Base-by-base conservation (phyloP, 805 yeast species). In the Brettanomyces nanus region DNA sequence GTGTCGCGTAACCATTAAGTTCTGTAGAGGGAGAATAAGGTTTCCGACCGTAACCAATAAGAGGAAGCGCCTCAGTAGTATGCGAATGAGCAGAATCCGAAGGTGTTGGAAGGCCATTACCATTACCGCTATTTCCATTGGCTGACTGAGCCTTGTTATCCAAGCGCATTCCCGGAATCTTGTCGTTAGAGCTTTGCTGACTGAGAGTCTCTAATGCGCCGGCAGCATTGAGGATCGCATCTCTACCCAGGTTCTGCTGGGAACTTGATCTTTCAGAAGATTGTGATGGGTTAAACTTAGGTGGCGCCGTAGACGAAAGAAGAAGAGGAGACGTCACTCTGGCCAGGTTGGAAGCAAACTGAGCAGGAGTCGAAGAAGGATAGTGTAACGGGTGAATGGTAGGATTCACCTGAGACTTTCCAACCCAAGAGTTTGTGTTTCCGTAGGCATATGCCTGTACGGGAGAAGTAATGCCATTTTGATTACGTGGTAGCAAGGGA, bases 361-460 rank as follows among this genome's bases (percentile, higher is more conserved):
- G 83, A 2, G 83, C 72, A 13, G 85, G 85, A 2, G 83, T 77
- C 1, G 82, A 75, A 4, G 75, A 65, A 5, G 85, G 85, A 51
- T 77, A 77, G 54, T 77, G 80, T 30, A 75, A 56, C 17, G 79
- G 77, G 52, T 74, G 79, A 15, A 71, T 73, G 23, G 45, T 41
- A 7, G 19, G 10, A 31, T 44, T 44, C 15, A 49, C 52, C 39
- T 54, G 59, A 11, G 45, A 42, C 38, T 54, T 56, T 30, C 46
- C 52, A 23, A 51, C 36, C 58, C 58, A 51, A 13, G 53, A 49
- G 36, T 48, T 45, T 15, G 56, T 51, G 5, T 55, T 41, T 9
- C 57, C 56, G 41, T 45, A 55, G 1, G 56, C 42, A 31, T 50
- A 52, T 3, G 58, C 55, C 4, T 56, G 49, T n/a, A 56, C 58